Base-by-base conservation (phyloP, 805 yeast genomes). In the Debaryomyces prosopidis region DNA sequence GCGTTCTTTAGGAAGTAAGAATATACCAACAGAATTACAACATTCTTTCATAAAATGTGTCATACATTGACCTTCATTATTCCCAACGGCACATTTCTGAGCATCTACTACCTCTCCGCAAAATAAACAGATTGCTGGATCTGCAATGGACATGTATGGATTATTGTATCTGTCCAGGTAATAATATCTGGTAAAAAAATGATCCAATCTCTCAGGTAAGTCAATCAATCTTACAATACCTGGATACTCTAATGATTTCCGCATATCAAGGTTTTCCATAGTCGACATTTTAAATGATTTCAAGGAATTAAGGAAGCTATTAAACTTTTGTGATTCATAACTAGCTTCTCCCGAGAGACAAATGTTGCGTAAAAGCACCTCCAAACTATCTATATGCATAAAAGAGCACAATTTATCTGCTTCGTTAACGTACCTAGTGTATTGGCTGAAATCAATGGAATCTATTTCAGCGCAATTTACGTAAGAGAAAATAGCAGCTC, bases 71-170 rank as follows among this genome's bases (percentile, higher is more conserved):
- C 98, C 98, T 15, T 69, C 64, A 3, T 65, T 63, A 36, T 73
- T 76, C 0, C 82, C 84, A 41, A 77, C 73, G 14, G 82, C 77
- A 34, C 71, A 63, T 49, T 69, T 80, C 56, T 91, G 97, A n/a
- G 83, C 66, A 49, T 83, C 82, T 17, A 88, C 73, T 6, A 83
- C 73, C 9, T 69, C 66, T 1, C 90, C 94, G 66, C 99, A 94
- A 49, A 84, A 85, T 44, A 92, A 66, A 58, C 99, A 92, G 8
- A 92, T 70, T 0, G 96, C 96, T 0, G 96, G 94, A 51, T 91
- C 96, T 39, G 74, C 75, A 26, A 71, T 73, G 1, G 53, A 45
- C 46, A 55, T 54, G 54, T 60, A 66, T 17, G 75, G 76, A 40
- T 69, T 68, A 36, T 66, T 60, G 17, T 67, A 69, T 38, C 67